phyloP scores from a whole-genome alignment of 768 basidiomycete genomes.

The Trametes elegans region DNA sequence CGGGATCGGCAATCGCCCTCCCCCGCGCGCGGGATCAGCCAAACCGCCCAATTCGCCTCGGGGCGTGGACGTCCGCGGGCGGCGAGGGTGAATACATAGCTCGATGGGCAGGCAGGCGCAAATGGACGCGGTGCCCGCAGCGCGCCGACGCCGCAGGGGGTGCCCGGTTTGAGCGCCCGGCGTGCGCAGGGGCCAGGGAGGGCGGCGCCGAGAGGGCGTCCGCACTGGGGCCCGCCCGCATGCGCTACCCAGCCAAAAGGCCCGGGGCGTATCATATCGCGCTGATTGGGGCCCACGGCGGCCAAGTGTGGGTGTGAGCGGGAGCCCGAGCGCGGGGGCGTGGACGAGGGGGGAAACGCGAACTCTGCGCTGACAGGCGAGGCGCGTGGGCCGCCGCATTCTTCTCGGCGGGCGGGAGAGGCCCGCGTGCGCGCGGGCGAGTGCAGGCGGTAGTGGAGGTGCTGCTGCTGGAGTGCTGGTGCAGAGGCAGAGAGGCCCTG shows the following conservation, averaged over 20 bases:
- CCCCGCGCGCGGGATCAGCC: not conserved
- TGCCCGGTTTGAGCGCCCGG: too few relatives aligned
- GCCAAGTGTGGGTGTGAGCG: slow-evolving; percentile 2
- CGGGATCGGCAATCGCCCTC: not conserved
- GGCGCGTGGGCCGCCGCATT: not conserved
- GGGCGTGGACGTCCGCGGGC: too few relatives aligned
- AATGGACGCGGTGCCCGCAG: too few relatives aligned
- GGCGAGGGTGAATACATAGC: too few relatives aligned
- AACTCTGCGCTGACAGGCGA: not conserved
- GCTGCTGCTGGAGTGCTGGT: too few relatives aligned
- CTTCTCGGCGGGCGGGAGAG: not conserved
- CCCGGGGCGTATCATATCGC: slow-evolving; percentile 2
- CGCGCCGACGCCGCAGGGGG: too few relatives aligned
- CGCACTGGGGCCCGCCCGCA: not conserved
- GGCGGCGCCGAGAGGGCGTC: not conserved
- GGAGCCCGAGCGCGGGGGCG: not conserved
- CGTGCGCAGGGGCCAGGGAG: not conserved
- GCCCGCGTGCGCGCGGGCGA: not conserved
- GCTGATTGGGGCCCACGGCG: slow-evolving; percentile 1
- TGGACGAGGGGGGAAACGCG: not conserved
- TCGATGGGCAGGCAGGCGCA: too few relatives aligned
- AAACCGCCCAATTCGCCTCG: not conserved
- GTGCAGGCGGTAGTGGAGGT: not conserved
- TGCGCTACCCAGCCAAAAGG: not conserved
- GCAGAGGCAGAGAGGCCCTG: too few relatives aligned